A percentile compares a stretch with the other conserved stretches of the same genome.
Conservation (phyloP, 2,329 filamentous ascomycete genomes). For the Diaporthe sp. region DNA sequence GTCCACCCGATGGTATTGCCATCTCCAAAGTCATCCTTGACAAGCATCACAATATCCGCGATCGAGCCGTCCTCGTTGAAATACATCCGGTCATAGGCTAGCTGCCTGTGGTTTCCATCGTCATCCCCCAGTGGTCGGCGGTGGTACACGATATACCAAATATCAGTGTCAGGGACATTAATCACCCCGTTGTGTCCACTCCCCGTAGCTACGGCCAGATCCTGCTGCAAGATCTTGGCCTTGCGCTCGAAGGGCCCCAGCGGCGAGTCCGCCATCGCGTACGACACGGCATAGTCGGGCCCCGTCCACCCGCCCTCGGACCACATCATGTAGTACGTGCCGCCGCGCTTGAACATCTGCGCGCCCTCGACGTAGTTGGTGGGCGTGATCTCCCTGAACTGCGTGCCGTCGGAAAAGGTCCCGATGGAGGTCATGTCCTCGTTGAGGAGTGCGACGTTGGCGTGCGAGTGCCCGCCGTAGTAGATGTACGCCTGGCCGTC, state of each 20-base stretch:
- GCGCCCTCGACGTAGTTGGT: slow-evolving; percentile 60
- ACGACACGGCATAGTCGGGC: slow-evolving; percentile 60
- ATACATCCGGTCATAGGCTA: slow-evolving; percentile 63
- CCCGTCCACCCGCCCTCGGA: slow-evolving; percentile 62
- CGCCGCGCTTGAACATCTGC: slow-evolving; percentile 59
- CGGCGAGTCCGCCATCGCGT: slow-evolving; percentile 56
- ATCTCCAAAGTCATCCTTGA: slow-evolving; percentile 59
- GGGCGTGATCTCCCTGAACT: slow-evolving; percentile 61
- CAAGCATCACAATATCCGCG: slow-evolving; percentile 58
- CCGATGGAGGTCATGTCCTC: slow-evolving; percentile 59
- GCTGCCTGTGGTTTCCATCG: slow-evolving; percentile 60
- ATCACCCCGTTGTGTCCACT: slow-evolving; percentile 60
- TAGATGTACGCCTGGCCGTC: slow-evolving; percentile 58
- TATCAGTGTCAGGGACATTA: slow-evolving; percentile 53
- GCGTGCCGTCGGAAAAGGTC: slow-evolving; percentile 56
- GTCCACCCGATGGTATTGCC: slow-evolving; percentile 56
- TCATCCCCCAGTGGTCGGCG: slow-evolving; percentile 60
- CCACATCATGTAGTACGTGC: slow-evolving; percentile 61
- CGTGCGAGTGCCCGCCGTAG: slow-evolving; percentile 59
- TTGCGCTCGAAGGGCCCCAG: slow-evolving; percentile 57
- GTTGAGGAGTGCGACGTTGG: slow-evolving; percentile 58
- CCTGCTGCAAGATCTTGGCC: slow-evolving; percentile 55
- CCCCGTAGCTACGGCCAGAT: slow-evolving; percentile 51
- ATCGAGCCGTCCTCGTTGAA: slow-evolving; percentile 61
- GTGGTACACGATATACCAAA: slow-evolving; percentile 63